These are phyloP conservation scores for Stromatinia cepivora DNA, from an alignment of 2,329 filamentous ascomycete species.

Conservation along the genomic window DNA sequence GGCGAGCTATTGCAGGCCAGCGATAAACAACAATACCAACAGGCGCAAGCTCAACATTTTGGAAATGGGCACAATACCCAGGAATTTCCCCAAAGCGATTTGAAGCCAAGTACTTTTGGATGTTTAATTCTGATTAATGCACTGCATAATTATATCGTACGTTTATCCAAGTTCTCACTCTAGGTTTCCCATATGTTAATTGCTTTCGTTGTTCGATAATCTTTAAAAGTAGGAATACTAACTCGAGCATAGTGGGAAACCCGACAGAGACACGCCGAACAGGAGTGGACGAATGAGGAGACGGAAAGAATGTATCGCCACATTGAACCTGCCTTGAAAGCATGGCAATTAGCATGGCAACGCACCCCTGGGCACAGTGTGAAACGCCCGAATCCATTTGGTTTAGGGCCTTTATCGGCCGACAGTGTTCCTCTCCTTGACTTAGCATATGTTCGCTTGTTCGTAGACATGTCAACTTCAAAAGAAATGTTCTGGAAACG, in stretches of 20 bases:
- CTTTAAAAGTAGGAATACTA: background rate
- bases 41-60: slow-evolving; percentile 47
- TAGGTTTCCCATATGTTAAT: background rate
- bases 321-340: slow-evolving; percentile 88
- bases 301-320: slow-evolving; percentile 95
- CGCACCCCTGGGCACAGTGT: slow-evolving; percentile 82
- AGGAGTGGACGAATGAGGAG: slow-evolving; percentile 87
- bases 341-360: slow-evolving; percentile 92
- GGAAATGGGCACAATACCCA: slow-evolving; percentile 48
- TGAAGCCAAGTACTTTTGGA: slow-evolving; percentile 86
- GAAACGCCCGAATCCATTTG: slow-evolving; percentile 81
- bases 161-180: background rate
- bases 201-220: background rate
- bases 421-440: slow-evolving; percentile 91
- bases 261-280: slow-evolving; percentile 81
- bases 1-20: slow-evolving; percentile 79
- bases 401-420: slow-evolving; percentile 77
- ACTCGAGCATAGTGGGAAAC: slow-evolving; percentile 70
- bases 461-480: slow-evolving; percentile 86
- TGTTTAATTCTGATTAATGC: slow-evolving; percentile 91
- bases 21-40: slow-evolving; percentile 60
- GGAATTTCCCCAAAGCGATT: slow-evolving; percentile 59
- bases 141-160: slow-evolving; percentile 83
- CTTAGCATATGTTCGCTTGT: slow-evolving; percentile 86
- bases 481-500: slow-evolving; percentile 94